phyloP scores from a whole-genome alignment of 345 rosid genomes.

The Gossypium australe region DNA sequence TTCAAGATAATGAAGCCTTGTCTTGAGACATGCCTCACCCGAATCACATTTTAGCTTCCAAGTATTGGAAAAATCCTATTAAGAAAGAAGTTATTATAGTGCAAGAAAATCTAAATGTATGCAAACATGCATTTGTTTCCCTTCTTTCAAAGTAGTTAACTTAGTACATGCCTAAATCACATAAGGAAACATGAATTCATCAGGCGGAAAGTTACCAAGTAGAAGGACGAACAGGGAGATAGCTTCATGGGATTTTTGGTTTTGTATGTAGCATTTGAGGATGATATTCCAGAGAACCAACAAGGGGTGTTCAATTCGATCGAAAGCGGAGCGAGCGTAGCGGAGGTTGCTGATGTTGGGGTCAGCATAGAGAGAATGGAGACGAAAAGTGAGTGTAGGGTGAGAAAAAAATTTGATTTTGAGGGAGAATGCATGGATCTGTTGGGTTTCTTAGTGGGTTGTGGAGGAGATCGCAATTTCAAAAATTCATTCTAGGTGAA shows the following conservation, averaged over 20 bases:
- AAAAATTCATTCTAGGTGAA: too few relatives aligned
- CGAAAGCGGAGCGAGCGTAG: slow-evolving; percentile 44
- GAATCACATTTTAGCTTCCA: too few relatives aligned
- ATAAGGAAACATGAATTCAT: slow-evolving; percentile 46
- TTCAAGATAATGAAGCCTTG: too few relatives aligned
- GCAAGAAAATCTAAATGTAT: too few relatives aligned
- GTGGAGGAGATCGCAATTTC: not conserved
- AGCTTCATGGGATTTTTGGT: slow-evolving; percentile 39
- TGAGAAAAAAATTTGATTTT: slow-evolving; percentile 31
- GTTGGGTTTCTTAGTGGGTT: slow-evolving; percentile 21
- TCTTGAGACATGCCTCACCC: too few relatives aligned
- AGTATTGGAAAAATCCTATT: too few relatives aligned
- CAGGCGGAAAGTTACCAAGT: slow-evolving; percentile 27
- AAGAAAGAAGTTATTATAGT: too few relatives aligned
- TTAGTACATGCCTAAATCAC: slow-evolving; percentile 48
- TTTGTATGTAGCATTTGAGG: slow-evolving; percentile 36
- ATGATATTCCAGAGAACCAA: slow-evolving; percentile 40
- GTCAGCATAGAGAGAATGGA: slow-evolving; percentile 38
- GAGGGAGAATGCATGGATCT: slow-evolving; percentile 44
- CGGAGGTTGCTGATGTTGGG: slow-evolving; percentile 27
- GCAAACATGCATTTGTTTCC: slow-evolving; percentile 43
- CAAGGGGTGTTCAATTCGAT: slow-evolving; percentile 20
- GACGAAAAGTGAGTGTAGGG: slow-evolving; percentile 22
- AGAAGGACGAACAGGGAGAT: slow-evolving; percentile 28
- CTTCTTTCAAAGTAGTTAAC: slow-evolving; percentile 38